Evolutionary conservation across 2,329 filamentous ascomycete species (phyloP).

Genomic region (Hymenoscyphus occultus): DNA sequence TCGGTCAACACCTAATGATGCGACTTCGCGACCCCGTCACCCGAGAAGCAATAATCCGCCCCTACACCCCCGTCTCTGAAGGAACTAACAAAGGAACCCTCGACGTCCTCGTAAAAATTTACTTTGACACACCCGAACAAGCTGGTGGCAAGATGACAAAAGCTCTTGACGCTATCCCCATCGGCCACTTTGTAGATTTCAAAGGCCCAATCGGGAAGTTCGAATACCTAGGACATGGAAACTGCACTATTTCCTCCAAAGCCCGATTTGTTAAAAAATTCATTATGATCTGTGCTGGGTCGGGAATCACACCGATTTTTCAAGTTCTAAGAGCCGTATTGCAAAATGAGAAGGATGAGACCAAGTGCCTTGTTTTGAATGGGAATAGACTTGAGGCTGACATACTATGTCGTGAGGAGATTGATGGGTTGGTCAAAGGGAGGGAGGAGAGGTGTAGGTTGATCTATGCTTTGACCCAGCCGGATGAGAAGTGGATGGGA

Average conservation of each 20-base stretch:
- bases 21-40: slow-evolving; percentile 70
- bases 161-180: slow-evolving; percentile 68
- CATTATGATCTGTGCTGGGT: slow-evolving; percentile 84
- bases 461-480: slow-evolving; percentile 66
- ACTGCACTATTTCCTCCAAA: slow-evolving; percentile 57
- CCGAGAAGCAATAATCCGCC: slow-evolving; percentile 71
- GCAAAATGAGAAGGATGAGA: slow-evolving; percentile 59
- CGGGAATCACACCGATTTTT: slow-evolving; percentile 89
- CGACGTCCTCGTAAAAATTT: slow-evolving; percentile 80
- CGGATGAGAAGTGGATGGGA: slow-evolving; percentile 64
- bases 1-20: slow-evolving; percentile 85
- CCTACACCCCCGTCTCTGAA: slow-evolving; percentile 82
- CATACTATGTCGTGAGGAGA: slow-evolving; percentile 73
- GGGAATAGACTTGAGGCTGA: slow-evolving; percentile 77
- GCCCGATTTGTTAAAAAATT: slow-evolving; percentile 61
- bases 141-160: slow-evolving; percentile 79
- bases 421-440: slow-evolving; percentile 59
- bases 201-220: slow-evolving; percentile 88
- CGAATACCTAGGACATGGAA: slow-evolving; percentile 68
- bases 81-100: slow-evolving; percentile 58
- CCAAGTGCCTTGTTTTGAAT: slow-evolving; percentile 69
- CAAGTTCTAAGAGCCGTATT: slow-evolving; percentile 76
- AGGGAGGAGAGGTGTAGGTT: slow-evolving; percentile 60
- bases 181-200: slow-evolving; percentile 75
- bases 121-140: slow-evolving; percentile 56